Evolutionary conservation across 495 filamentous ascomycete species (phyloP).

Genomic region (Lophiostoma macrostomum): DNA sequence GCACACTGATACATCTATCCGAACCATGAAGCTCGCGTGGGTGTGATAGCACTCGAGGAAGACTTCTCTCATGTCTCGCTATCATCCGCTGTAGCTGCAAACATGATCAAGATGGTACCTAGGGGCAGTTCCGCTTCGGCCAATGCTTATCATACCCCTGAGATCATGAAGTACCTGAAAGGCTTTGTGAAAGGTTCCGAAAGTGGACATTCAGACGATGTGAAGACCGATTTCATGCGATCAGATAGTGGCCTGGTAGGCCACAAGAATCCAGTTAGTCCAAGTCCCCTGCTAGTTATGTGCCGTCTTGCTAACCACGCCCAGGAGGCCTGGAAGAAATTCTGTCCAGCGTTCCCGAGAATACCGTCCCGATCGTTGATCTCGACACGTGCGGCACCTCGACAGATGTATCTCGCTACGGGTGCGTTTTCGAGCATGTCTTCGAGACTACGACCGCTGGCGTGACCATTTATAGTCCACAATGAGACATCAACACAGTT

Average conservation of each 20-base stretch:
- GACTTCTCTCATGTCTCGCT: neutral
- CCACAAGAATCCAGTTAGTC: conserved; percentile 70
- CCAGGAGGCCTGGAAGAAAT: no score
- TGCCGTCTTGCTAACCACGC: no score
- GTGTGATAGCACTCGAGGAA: neutral
- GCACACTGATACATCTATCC: neutral
- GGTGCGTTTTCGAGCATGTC: conserved; percentile 89
- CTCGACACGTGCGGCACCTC: conserved; percentile 96
- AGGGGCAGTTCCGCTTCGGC: neutral
- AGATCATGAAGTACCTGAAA: neutral
- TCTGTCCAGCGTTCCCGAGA: conserved; percentile 80
- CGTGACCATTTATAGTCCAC: conserved; percentile 88
- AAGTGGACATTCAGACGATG: conserved; percentile 62
- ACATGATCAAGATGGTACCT: conserved; percentile 1
- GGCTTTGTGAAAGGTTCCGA: conserved; percentile 54
- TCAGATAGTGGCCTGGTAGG: conserved; percentile 75
- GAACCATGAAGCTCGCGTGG: neutral
- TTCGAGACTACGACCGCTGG: conserved; percentile 96
- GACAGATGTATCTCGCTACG: conserved; percentile 89
- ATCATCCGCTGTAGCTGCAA: neutral
- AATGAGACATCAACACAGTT: conserved; percentile 95
- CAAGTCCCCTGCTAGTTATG: no score
- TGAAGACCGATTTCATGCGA: conserved; percentile 79
- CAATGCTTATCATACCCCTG: neutral
- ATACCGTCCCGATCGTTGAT: conserved; percentile 86